Evolutionary conservation across 2,329 filamentous ascomycete species (phyloP), one percentile per base, ranked within the genome.

Genomic region (Alternaria infectoria): DNA sequence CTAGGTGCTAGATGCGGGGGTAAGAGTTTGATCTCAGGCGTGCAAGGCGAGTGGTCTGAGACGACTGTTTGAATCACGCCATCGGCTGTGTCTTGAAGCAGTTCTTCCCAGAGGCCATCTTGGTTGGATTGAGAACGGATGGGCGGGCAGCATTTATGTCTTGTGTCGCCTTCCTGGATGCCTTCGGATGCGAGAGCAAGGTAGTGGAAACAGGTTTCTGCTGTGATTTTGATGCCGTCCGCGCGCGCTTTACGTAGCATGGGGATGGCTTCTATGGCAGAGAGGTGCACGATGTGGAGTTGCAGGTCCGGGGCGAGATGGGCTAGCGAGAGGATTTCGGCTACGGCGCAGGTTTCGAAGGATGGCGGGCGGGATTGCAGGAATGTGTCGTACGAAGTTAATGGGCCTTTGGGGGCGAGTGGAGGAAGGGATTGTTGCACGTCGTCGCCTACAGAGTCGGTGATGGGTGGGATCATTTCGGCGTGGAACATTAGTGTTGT

Each of bases 401-500:
- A 83, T 11, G 91, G 88, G 15, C 93, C 93, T 26, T 86, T 85
- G 5, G 92, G 92, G 1, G 87, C 87, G 7, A 91, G 82, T 0
- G 92, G 91, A 17, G 92, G 88, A 7, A 87, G 84, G 0, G 91
- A 92, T 25, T 82, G 81, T 73, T 92, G 90, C 5, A 93, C 89
- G 25, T 89, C 88, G 77, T 96, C 93, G 57, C 92, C 91, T 3
- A 94, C 91, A 0, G 92, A 93, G 69, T 89, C 88, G 54, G 91
- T 83, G 69, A 94, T 91, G 17, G 93, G 92, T n/a, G 95, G 93
- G 12, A 96, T 90, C 93, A 97, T 98, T 81, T 99, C 96, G 60
- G 96, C 96, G 77, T 99, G 96, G 83, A 99, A 99, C 95, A 99
- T 98, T 73, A 98, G 89, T 0, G 93, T 97, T 3, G 96, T 98